Evolutionary conservation across 192 early-diverging fungal species (phyloP), one percentile per base, ranked within the genome.

Genomic region (Coemansia sp.): DNA sequence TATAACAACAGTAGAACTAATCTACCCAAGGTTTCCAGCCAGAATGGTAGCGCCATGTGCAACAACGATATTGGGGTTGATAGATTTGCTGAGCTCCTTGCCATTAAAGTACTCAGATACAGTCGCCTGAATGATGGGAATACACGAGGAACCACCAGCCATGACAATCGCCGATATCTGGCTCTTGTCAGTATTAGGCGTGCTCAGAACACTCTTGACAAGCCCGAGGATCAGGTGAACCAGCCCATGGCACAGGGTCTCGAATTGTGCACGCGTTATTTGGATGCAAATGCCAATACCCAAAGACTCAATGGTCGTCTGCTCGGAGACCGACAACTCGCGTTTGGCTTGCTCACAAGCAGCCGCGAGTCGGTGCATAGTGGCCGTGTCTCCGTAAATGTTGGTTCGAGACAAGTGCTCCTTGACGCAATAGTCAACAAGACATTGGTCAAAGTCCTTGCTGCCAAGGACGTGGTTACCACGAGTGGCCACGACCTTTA

Each of bases 391-490:
- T 61, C 93, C 88, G 85, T 97, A 96, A 73, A 70, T 57, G 64
- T 90, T 84, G 34, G 95, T 85, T 87, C 95, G 19, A 89, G 94
- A 95, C 87, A 93, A 93, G 89, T 95, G 94, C 87, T 97, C 92
- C 77, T 93, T 87, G 68, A 84, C 78, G 68, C 95, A 98, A 92
- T 95, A 93, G 75, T 93, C 89, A 75, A 97, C 92, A 53, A 98
- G 87, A 81, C 94, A 90, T 92, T 97, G 95, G 88, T 98, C 96
- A 84, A 98, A 97, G 87, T 98, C 95, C 87, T 94, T 93, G 83
- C 96, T 95, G 85, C 96, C 95, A 83, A 98, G 90, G 84, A 97
- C 92, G 64, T 95, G 96, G 83, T 97, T 93, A 89, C 95, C 96
- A 78, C 93, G 92, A 64, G 95, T 96, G 81, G 95, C 93, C 90